Conservation (phyloP, 129 eudicot species). For the Sambucus nigra region DNA sequence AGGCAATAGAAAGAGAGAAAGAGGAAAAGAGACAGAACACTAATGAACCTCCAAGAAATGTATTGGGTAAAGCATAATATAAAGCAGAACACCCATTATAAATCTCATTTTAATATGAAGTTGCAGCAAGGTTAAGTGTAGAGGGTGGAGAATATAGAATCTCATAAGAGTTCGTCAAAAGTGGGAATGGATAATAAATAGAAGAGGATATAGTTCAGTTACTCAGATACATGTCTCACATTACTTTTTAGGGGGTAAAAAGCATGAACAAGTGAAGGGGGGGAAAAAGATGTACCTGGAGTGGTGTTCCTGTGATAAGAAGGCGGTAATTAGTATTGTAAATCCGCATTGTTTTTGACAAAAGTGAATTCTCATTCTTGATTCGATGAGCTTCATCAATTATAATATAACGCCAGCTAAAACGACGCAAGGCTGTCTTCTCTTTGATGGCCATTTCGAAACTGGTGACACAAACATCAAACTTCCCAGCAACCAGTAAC, state of each 20-base stretch:
- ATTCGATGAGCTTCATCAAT: conserved; percentile 99
- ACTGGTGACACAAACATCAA: conserved; percentile 98
- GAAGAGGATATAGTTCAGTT: not conserved
- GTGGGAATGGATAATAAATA: not conserved
- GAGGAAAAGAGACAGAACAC: not conserved
- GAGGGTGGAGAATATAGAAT: not conserved
- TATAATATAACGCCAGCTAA: conserved; percentile 97
- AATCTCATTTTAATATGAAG: not conserved
- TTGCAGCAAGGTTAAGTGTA: not conserved
- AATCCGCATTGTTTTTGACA: conserved; percentile 95
- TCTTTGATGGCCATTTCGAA: conserved; percentile 99
- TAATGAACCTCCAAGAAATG: not conserved
- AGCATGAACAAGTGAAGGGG: not conserved
- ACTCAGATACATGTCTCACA: too few relatives aligned
- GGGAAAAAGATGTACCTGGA: conserved; percentile 47
- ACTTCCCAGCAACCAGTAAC: conserved; percentile 89
- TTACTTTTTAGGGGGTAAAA: not conserved
- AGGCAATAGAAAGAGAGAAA: too few relatives aligned
- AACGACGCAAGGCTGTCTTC: conserved; percentile 81
- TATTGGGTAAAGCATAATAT: not conserved
- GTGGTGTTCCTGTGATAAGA: conserved; percentile 95
- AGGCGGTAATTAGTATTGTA: conserved; percentile 87
- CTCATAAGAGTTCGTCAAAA: not conserved
- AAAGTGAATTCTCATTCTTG: conserved; percentile 93
- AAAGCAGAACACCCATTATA: not conserved